phyloP scores from a whole-genome alignment of 805 yeast genomes.

The Jamesozyma jinghongensis region DNA sequence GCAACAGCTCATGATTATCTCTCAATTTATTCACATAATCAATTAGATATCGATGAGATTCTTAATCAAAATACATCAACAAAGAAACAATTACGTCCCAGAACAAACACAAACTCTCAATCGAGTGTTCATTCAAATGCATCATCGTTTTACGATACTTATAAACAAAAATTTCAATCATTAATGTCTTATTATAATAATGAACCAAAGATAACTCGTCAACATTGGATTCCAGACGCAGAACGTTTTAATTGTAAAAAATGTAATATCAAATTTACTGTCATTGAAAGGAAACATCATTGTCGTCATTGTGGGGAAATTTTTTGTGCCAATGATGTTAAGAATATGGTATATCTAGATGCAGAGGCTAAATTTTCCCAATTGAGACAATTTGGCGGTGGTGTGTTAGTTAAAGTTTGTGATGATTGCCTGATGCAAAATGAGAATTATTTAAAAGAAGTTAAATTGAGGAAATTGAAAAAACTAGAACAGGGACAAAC shows the following conservation, averaged over 20 bases:
- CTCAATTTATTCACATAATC: neutral
- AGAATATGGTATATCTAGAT: slow-evolving; percentile 46
- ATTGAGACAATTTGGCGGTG: slow-evolving; percentile 32
- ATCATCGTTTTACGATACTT: slow-evolving; percentile 9
- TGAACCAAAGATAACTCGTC: slow-evolving; percentile 20
- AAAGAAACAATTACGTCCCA: neutral
- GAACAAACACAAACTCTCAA: slow-evolving; percentile 1
- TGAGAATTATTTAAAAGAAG: slow-evolving; percentile 37
- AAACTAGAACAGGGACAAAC: slow-evolving; percentile 3
- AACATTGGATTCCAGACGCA: slow-evolving; percentile 71
- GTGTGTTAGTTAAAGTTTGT: slow-evolving; percentile 58
- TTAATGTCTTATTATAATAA: neutral
- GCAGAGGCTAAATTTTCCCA: slow-evolving; percentile 44
- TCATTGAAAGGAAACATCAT: slow-evolving; percentile 73
- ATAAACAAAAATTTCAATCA: slow-evolving; percentile 2
- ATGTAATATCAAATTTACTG: slow-evolving; percentile 63
- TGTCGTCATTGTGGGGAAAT: slow-evolving; percentile 81
- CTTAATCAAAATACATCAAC: neutral
- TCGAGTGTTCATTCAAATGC: slow-evolving; percentile 22
- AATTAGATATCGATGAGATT: neutral
- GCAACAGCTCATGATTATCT: neutral
- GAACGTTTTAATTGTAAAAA: slow-evolving; percentile 53
- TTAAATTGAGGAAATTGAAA: slow-evolving; percentile 3
- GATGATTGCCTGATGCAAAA: slow-evolving; percentile 56
- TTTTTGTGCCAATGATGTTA: slow-evolving; percentile 61